phyloP scores from a whole-genome alignment of 2,329 filamentous ascomycete genomes.

The Juglanconis sp. region DNA sequence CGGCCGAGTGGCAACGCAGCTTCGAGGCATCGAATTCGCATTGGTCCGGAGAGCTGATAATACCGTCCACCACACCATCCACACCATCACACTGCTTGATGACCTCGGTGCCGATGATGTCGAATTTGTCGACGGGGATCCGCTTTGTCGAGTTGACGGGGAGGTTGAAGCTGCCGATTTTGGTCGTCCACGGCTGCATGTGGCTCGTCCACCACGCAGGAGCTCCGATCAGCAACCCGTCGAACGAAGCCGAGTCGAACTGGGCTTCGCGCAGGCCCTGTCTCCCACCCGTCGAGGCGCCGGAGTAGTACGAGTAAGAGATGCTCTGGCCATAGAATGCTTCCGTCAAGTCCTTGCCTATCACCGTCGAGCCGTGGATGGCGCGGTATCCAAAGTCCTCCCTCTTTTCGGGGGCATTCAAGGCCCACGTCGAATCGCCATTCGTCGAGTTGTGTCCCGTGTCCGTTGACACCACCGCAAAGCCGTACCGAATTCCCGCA shows the following conservation, averaged over 20 bases:
- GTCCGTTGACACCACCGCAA: slow-evolving; percentile 42
- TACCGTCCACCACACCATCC: slow-evolving; percentile 39
- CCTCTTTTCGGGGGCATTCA: slow-evolving; percentile 32
- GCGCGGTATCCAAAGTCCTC: slow-evolving; percentile 40
- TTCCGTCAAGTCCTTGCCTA: slow-evolving; percentile 47
- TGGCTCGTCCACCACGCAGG: slow-evolving; percentile 41
- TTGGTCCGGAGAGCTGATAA: slow-evolving; percentile 28
- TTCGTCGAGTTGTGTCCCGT: slow-evolving; percentile 37
- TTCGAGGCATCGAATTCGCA: slow-evolving; percentile 26
- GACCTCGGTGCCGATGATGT: slow-evolving; percentile 35
- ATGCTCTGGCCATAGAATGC: slow-evolving; percentile 44
- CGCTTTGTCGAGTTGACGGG: slow-evolving; percentile 37
- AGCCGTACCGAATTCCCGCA: slow-evolving; percentile 32
- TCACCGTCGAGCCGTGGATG: slow-evolving; percentile 46
- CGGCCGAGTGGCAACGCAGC: slow-evolving; percentile 25
- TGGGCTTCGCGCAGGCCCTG: slow-evolving; percentile 56
- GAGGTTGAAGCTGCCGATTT: slow-evolving; percentile 42
- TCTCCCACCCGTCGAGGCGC: slow-evolving; percentile 58
- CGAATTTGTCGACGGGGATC: slow-evolving; percentile 39
- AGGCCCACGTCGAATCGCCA: slow-evolving; percentile 35
- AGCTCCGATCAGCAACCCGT: slow-evolving; percentile 52
- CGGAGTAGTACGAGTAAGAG: slow-evolving; percentile 51
- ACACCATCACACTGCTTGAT: slow-evolving; percentile 38
- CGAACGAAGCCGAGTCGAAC: slow-evolving; percentile 52
- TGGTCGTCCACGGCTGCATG: slow-evolving; percentile 36